phyloP scores from a whole-genome alignment of 2,329 filamentous ascomycete genomes.

The Talaromyces sp. region DNA sequence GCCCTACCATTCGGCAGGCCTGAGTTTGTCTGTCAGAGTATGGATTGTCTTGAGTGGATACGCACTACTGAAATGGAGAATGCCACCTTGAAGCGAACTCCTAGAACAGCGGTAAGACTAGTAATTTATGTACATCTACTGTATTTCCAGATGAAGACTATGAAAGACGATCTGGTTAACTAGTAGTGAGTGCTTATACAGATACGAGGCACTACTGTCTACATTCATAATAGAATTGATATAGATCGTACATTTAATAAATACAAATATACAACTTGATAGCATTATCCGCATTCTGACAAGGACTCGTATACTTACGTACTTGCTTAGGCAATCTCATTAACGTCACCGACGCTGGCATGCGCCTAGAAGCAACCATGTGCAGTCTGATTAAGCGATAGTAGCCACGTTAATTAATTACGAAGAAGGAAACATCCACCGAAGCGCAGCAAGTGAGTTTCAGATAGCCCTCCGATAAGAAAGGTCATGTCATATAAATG shows the following conservation, averaged over 20 bases:
- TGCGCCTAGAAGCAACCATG: neutral
- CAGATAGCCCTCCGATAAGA: neutral
- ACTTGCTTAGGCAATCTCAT: neutral
- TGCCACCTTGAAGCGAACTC: neutral
- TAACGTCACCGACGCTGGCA: neutral
- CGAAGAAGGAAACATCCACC: neutral
- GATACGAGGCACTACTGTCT: neutral
- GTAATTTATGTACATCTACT: conserved; percentile 1
- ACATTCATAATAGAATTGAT: neutral
- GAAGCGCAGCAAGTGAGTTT: neutral
- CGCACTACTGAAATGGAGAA: neutral
- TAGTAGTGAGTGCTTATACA: neutral
- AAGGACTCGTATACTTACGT: neutral
- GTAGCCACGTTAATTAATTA: neutral
- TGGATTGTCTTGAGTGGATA: conserved; percentile 1
- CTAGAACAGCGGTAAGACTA: neutral
- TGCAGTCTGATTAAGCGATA: neutral
- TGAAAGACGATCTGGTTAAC: neutral
- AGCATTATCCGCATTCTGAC: neutral
- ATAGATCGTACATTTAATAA: neutral
- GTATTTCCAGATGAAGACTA: neutral
- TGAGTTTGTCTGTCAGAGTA: neutral
- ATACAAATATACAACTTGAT: neutral
- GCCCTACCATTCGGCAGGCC: neutral
- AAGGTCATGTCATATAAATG: neutral